Base-by-base conservation (phyloP, 805 yeast genomes). In the Hanseniaspora lachancei region DNA sequence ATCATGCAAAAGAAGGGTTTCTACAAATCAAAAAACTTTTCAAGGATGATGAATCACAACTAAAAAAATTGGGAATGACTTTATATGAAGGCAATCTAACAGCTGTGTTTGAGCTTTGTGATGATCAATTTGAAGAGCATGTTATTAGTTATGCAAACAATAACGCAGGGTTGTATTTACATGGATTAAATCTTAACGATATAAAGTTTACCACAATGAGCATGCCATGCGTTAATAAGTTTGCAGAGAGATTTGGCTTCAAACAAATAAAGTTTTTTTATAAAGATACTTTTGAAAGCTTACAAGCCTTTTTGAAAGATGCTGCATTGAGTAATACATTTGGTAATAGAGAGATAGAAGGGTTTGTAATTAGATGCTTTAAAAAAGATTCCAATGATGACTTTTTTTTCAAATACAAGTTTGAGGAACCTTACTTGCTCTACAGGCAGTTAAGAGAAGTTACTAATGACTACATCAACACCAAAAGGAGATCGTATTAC, bases 41-140 rank as follows among this genome's bases (percentile, higher is more conserved):
- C 41, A 58, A 62, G 0, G 27, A 57, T 0, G 59, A 58, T 1
- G 79, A 76, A 0, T 65, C 74, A 9, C 64, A 76, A 3, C 58
- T 74, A 1, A 60, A 62, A 13, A 77, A 78, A 0, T 75, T 93
- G 43, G 97, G 87, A 0, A 61, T 63, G 39, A 66, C 68, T 1
- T 70, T 93, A 8, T 75, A 74, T 61, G 61, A 67, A 1, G 61
- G 72, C 59, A 77, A 80, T 55, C 63, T 79, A 36, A 93, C 99
- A 0, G 96, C 95, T 0, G 95, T 89, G 1, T 89, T 89, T 0
- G 99, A 93, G 68, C 76, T 79, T 38, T 93, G 99, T 67, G 96
- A 93, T 65, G 98, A 93, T 63, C 68, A 68, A 0, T 93, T 93
- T 67, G 98, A 93, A 66, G 97, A 93, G 66, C 99, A 93, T 66